phyloP scores from a whole-genome alignment of 1,284 basidiomycete species.

The Cryptococcus amylolentus region DNA sequence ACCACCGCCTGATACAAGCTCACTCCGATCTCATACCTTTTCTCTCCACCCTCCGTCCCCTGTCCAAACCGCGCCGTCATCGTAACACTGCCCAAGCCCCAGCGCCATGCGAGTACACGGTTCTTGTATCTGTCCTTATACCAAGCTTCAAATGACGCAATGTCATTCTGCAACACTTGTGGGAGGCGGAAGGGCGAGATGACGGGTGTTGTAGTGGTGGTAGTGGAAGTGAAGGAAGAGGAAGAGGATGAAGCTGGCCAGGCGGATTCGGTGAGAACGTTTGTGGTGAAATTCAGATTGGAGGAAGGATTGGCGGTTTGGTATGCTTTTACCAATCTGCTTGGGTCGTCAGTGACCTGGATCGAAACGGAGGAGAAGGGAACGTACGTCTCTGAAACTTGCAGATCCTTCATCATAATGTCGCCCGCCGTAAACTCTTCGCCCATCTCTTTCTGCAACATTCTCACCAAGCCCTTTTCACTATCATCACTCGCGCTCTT shows the following conservation, averaged over 20 bases:
- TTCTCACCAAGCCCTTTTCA: constrained; percentile 82
- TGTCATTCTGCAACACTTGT: constrained; percentile 64
- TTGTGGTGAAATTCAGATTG: constrained; percentile 49
- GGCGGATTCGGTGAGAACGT: constrained; percentile 57
- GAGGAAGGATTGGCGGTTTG: constrained; percentile 46
- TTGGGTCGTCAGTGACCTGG: background rate
- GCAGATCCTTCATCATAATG: constrained; percentile 51
- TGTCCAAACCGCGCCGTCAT: constrained; percentile 64
- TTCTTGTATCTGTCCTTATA: constrained; percentile 73
- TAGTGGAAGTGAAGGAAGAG: background rate
- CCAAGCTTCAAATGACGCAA: constrained; percentile 62
- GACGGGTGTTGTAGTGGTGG: background rate
- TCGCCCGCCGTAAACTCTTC: constrained; percentile 52
- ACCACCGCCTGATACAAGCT: constrained; percentile 86
- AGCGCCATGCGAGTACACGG: constrained; percentile 74
- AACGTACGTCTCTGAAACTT: constrained; percentile 46
- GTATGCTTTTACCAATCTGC: constrained; percentile 53
- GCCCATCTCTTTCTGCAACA: constrained; percentile 66
- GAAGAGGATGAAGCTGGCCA: constrained; percentile 53
- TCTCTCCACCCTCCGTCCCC: too few relatives aligned
- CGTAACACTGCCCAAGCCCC: constrained; percentile 72
- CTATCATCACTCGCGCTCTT: constrained; percentile 88
- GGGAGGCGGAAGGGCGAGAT: constrained; percentile 40
- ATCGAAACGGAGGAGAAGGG: background rate
- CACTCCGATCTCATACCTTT: constrained; percentile 78